These are phyloP conservation scores for Neoboletus magnificus DNA, from an alignment of 768 basidiomycete species.

Conservation along the genomic window DNA sequence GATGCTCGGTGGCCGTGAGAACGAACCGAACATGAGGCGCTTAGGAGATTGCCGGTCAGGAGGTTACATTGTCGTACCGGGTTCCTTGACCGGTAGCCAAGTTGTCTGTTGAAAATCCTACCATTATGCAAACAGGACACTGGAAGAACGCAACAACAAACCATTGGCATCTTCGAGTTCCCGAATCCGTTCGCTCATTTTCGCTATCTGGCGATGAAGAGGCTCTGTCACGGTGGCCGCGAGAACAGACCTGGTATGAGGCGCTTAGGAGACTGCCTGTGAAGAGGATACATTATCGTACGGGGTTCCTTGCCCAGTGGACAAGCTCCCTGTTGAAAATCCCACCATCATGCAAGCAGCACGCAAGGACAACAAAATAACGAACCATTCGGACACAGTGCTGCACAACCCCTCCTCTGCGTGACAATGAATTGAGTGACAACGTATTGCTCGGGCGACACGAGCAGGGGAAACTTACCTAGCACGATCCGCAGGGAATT, in stretches of 20 bases:
- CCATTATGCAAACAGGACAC: background rate
- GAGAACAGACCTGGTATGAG: no score
- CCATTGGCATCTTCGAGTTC: conserved; percentile 49
- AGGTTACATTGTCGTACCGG: conserved; percentile 39
- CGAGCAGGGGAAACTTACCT: conserved; percentile 37
- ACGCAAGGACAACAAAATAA: conserved; percentile 9
- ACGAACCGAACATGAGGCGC: conserved; percentile 41
- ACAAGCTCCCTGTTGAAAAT: conserved; percentile 52
- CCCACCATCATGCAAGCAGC: background rate
- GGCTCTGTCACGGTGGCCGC: no score
- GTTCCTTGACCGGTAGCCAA: conserved; percentile 75
- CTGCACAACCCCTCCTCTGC: conserved; percentile 63
- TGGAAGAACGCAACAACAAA: conserved; percentile 27
- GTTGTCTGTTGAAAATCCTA: conserved; percentile 43
- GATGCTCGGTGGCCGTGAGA: conserved; percentile 62
- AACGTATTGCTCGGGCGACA: background rate
- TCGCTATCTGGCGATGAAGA: no score
- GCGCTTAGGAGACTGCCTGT: background rate
- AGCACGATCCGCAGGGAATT: conserved; percentile 75
- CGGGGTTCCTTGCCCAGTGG: conserved; percentile 79
- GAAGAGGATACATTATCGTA: conserved; percentile 22
- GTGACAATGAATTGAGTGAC: conserved; percentile 3
- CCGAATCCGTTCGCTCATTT: no score
- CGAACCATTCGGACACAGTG: conserved; percentile 69
- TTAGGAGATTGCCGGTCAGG: conserved; percentile 1